Evolutionary conservation across 345 rosid genomes (phyloP).

Genomic region (Erodium maritimum): DNA sequence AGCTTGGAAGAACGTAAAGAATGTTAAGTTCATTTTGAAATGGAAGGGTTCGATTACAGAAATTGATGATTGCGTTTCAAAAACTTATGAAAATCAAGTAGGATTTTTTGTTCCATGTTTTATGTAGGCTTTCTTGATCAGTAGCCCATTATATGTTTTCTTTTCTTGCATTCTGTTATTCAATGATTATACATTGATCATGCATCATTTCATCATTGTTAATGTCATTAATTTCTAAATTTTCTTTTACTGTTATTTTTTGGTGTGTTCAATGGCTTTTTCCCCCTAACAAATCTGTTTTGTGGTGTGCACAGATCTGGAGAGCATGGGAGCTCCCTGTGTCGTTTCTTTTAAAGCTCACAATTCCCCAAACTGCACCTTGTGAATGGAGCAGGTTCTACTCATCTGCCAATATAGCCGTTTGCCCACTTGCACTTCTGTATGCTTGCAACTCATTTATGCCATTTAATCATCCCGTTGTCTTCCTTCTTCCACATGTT

Average conservation of each 20-base stretch:
- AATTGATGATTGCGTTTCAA: not conserved
- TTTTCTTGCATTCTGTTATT: not conserved
- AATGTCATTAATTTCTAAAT: not conserved
- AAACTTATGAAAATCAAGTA: not conserved
- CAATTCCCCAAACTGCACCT: constrained; percentile 74
- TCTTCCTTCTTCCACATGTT: constrained; percentile 59
- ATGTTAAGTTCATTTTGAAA: too few relatives aligned
- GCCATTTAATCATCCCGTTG: constrained; percentile 67
- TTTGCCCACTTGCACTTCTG: constrained; percentile 75
- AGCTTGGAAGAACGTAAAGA: too few relatives aligned
- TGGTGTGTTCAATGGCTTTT: not conserved
- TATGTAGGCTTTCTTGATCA: not conserved
- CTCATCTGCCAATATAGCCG: constrained; percentile 57
- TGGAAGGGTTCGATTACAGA: too few relatives aligned
- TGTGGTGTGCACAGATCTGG: constrained; percentile 43
- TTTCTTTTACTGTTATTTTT: not conserved
- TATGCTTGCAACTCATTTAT: constrained; percentile 71
- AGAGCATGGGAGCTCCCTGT: constrained; percentile 70
- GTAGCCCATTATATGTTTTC: not conserved
- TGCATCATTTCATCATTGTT: not conserved
- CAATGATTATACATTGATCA: not conserved
- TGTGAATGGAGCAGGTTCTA: constrained; percentile 71
- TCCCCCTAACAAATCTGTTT: not conserved
- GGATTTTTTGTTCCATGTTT: not conserved
- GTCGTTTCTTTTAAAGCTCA: constrained; percentile 48